Percentiles rank a stretch among this genome's conserved stretches.
Evolutionary conservation across 192 early-diverging fungal species (phyloP).

Genomic region (Mortierella alpina): DNA sequence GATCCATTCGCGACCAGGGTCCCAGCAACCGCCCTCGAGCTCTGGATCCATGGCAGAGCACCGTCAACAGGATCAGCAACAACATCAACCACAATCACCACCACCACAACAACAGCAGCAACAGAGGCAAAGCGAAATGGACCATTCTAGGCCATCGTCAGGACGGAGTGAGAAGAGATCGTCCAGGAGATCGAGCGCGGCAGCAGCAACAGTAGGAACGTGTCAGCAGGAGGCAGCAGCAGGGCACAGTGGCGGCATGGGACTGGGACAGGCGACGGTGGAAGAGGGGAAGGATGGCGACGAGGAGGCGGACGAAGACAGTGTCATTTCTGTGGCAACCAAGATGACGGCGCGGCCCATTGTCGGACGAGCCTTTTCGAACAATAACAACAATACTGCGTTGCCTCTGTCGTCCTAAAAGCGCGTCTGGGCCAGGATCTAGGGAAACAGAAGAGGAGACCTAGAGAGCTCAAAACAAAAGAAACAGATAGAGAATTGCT

Average conservation of each 20-base stretch:
- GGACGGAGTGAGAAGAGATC: no score
- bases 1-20: no score
- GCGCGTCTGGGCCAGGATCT: no score
- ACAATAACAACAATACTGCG: no score
- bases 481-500: no score
- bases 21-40: no score
- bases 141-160: no score
- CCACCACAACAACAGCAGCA: not conserved
- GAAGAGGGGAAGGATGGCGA: not conserved
- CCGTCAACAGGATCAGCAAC: not conserved
- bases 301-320: not conserved
- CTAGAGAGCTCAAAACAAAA: no score
- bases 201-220: not conserved
- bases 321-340: conserved; percentile 13
- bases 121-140: not conserved
- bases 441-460: no score
- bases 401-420: no score
- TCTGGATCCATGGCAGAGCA: no score
- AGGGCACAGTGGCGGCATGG: not conserved
- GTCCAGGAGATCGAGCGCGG: not conserved
- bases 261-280: not conserved
- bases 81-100: not conserved
- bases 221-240: not conserved
- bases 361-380: not conserved
- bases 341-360: conserved; percentile 9